Evolutionary conservation across 139 green algal genomes (phyloP).

Genomic region (Choricystis sp.): DNA sequence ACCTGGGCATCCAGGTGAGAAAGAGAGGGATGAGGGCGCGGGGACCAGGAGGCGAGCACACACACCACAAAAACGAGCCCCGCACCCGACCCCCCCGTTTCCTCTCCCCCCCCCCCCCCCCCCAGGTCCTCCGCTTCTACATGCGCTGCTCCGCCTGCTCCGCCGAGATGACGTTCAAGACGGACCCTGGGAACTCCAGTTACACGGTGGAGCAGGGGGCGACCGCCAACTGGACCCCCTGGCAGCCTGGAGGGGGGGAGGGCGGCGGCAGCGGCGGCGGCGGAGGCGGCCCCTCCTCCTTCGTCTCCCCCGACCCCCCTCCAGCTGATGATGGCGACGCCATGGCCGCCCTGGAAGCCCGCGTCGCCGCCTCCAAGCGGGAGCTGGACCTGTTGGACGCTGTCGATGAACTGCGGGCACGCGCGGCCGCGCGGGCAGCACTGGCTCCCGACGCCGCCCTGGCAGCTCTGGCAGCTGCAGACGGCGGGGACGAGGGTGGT

Average conservation of each 20-base stretch:
- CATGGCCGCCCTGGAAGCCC: slow-evolving; percentile 92
- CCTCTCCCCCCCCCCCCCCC: too few species aligned
- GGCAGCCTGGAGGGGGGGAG: slow-evolving; percentile 77
- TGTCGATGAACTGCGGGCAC: slow-evolving; percentile 79
- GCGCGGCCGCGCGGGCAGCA: slow-evolving; percentile 14
- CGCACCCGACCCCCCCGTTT: too few species aligned
- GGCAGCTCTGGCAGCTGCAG: slow-evolving; percentile 6
- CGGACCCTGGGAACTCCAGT: slow-evolving; percentile 86
- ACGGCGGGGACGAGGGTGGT: slow-evolving; percentile 3
- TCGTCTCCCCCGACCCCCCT: too few species aligned
- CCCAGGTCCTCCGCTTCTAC: slow-evolving; percentile 86
- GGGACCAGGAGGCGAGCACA: too few species aligned
- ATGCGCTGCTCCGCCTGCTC: slow-evolving; percentile 82
- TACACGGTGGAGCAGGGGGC: slow-evolving; percentile 89
- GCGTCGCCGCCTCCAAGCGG: slow-evolving; percentile 72
- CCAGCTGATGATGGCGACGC: too few species aligned
- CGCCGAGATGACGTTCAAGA: slow-evolving; percentile 93
- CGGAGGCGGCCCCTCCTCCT: too few species aligned
- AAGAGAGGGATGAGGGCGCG: too few species aligned
- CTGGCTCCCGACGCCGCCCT: slow-evolving; percentile 8
- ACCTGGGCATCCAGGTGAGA: slow-evolving; percentile 87
- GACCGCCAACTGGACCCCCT: slow-evolving; percentile 88
- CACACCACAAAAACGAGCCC: slow-evolving; percentile 31
- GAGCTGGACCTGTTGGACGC: slow-evolving; percentile 95
- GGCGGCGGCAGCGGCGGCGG: too few species aligned